Evolutionary conservation across 495 filamentous ascomycete genomes (phyloP), one percentile per base, ranked within the genome.

Genomic region (Parmelia sp.): DNA sequence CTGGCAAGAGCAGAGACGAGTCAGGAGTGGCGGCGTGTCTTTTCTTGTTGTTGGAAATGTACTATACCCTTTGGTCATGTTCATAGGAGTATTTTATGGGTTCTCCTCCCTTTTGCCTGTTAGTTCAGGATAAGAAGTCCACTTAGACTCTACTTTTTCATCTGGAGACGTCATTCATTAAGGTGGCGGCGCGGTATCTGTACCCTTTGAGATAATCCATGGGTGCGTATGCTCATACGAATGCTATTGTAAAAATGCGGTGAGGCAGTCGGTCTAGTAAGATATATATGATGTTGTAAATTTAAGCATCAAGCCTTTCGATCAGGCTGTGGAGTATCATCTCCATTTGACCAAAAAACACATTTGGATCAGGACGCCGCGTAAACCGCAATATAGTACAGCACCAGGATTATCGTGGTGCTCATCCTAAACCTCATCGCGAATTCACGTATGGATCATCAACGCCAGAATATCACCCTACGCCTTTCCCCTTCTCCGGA

Each of bases 401-500:
- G 11, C 39, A 37, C 61, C 25, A 25, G 14, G 51, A 57, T 3
- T 57, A 42, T 44, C 51, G 35, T 57, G 12, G 57, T 25, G 36
- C 56, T 63, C 49, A 62, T 42, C 23, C 21, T 19, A 14, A 36
- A 58, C 27, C 39, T 21, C n/a, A 19, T 49, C 29, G 39, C 45
- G 47, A 53, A 51, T 37, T 42, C 19, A 33, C 57, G n/a, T n/a
- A 27, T 39, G 39, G 33, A 5, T 45, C 12, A 27, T 17, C n/a
- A 14, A 64, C 23, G 47, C 62, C 31, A 29, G 21, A 40, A 51
- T 59, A 45, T 19, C 33, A 64, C 12, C 51, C 59, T 51, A 59
- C 33, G 62, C 56, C 45, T 33, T 59, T 31, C 31, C 59, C 69
- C 61, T 82, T 76, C 80, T 78, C 61, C 85, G 75, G 64, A 88